These are phyloP conservation scores for Mycena belliarum DNA, from an alignment of 768 basidiomycete species.

Conservation along the genomic window DNA sequence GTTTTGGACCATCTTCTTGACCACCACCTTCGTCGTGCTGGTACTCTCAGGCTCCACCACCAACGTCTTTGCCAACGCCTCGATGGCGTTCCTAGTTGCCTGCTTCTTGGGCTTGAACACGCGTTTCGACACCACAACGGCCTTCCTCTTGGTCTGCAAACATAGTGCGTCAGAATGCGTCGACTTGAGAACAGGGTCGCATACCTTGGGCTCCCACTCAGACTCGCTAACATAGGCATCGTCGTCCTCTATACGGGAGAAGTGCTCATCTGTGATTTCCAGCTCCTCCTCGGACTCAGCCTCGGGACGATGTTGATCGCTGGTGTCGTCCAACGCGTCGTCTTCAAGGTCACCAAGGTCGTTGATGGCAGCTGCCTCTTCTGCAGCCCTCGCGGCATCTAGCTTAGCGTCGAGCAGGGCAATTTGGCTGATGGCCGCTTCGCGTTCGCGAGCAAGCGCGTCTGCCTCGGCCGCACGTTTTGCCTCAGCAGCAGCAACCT, in stretches of 20 bases:
- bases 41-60: too few relatives aligned
- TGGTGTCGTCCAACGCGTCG: background rate
- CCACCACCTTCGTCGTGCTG: background rate
- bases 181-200: too few relatives aligned
- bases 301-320: too few relatives aligned
- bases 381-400: background rate
- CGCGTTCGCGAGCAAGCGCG: too few relatives aligned
- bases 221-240: background rate
- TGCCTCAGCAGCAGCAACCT: too few relatives aligned
- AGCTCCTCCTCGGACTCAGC: too few relatives aligned
- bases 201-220: background rate
- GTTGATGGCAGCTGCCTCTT: background rate
- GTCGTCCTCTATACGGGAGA: background rate
- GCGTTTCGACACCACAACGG: too few relatives aligned
- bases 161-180: too few relatives aligned
- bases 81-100: background rate
- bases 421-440: background rate
- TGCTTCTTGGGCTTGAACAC: background rate
- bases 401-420: background rate
- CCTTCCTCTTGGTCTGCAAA: too few relatives aligned
- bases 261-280: background rate
- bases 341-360: background rate
- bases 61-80: background rate
- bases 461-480: too few relatives aligned
- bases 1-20: background rate